Percentiles rank a stretch among this genome's conserved stretches.
phyloP scores from a whole-genome alignment of 2,329 filamentous ascomycete genomes.

The Ophiostoma populinum region DNA sequence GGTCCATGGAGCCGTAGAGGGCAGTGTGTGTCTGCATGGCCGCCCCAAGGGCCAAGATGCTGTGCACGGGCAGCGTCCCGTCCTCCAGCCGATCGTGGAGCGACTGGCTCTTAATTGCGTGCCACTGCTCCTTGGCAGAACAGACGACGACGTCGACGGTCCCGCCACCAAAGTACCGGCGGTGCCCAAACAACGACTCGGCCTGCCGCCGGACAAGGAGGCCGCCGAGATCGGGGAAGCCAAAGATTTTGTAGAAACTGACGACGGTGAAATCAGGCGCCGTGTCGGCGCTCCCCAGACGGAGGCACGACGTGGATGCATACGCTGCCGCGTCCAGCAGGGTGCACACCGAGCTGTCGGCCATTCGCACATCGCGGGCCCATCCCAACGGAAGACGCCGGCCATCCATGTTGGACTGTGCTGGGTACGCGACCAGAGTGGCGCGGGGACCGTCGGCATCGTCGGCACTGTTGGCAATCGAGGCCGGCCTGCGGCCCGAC shows the following conservation, averaged over 20 bases:
- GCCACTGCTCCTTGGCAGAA: constrained; percentile 59
- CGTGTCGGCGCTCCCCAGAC: constrained; percentile 41
- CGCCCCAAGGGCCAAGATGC: constrained; percentile 62
- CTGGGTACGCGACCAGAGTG: constrained; percentile 60
- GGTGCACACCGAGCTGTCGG: constrained; percentile 42
- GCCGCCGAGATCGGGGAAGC: constrained; percentile 80
- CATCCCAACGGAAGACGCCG: constrained; percentile 55
- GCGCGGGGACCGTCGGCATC: constrained; percentile 7
- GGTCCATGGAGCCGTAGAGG: constrained; percentile 55
- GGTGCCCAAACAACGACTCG: constrained; percentile 41
- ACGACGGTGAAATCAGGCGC: constrained; percentile 75
- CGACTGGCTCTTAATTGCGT: constrained; percentile 49
- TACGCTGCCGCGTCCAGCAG: constrained; percentile 73
- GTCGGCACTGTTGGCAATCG: background rate
- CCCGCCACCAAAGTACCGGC: constrained; percentile 82
- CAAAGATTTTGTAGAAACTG: constrained; percentile 96
- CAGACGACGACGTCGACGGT: constrained; percentile 82
- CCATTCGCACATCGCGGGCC: constrained; percentile 22
- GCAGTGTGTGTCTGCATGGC: constrained; percentile 53
- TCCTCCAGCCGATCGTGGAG: constrained; percentile 79
- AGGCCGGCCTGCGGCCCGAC: constrained; percentile 13
- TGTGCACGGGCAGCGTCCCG: constrained; percentile 81
- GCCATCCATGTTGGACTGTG: constrained; percentile 87
- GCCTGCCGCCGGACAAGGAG: constrained; percentile 64
- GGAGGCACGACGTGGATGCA: constrained; percentile 58